phyloP scores from a whole-genome alignment of 352 stramenopile genomes.

The Pythium aphanidermatum region DNA sequence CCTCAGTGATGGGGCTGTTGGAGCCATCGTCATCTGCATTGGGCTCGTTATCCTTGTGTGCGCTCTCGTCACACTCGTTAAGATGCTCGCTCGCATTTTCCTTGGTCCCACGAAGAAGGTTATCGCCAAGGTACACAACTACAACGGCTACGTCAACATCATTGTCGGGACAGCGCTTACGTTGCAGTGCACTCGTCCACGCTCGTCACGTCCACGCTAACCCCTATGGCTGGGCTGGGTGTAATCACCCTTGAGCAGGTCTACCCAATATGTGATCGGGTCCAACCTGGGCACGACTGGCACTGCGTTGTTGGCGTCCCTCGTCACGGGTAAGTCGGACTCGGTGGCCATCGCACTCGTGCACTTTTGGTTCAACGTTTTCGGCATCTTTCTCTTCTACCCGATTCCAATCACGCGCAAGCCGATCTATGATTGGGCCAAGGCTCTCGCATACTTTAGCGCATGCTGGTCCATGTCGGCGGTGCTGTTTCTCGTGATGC shows the following conservation, averaged over 20 bases:
- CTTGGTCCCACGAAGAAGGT: slow-evolving; percentile 48
- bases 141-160: slow-evolving; percentile 64
- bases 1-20: slow-evolving; percentile 4
- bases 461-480: slow-evolving; percentile 16
- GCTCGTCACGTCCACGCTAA: slow-evolving; percentile 68
- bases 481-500: slow-evolving; percentile 14
- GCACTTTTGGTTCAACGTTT: slow-evolving; percentile 81
- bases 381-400: slow-evolving; percentile 72
- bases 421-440: slow-evolving; percentile 41
- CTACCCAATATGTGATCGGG: slow-evolving; percentile 64
- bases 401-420: slow-evolving; percentile 59
- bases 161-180: slow-evolving; percentile 55
- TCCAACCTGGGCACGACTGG: slow-evolving; percentile 79
- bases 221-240: slow-evolving; percentile 53
- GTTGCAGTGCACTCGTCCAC: slow-evolving; percentile 65
- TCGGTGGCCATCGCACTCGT: slow-evolving; percentile 59
- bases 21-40: slow-evolving; percentile 10
- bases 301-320: slow-evolving; percentile 53
- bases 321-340: slow-evolving; percentile 45
- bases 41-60: slow-evolving; percentile 15
- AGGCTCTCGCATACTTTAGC: slow-evolving; percentile 27
- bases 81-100: slow-evolving; percentile 24
- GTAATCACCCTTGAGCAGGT: slow-evolving; percentile 59
- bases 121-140: slow-evolving; percentile 63
- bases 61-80: slow-evolving; percentile 12